Evolutionary conservation across 1,284 basidiomycete species (phyloP).

Genomic region (Sporisorium graminicola): DNA sequence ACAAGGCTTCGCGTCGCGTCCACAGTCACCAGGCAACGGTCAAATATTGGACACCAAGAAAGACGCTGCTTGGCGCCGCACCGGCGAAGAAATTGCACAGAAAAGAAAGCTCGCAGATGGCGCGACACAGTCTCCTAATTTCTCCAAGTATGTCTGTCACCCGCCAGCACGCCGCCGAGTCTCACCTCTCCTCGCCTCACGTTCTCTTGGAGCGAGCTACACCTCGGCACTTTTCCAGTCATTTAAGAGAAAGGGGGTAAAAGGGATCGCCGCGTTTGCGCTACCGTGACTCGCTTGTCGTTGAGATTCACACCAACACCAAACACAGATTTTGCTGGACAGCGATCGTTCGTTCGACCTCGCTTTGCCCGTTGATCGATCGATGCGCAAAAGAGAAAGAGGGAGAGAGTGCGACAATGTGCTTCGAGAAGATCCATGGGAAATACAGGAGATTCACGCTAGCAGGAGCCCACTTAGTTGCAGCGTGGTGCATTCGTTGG

Average conservation of each 20-base stretch:
- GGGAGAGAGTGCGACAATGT: background rate
- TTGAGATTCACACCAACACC: background rate
- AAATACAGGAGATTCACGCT: background rate
- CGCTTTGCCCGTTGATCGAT: conserved; percentile 2
- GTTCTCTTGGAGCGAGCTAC: background rate
- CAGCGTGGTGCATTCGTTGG: background rate
- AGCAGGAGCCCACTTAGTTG: background rate
- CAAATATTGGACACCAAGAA: too few relatives aligned
- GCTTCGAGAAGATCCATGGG: background rate
- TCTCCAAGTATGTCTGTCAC: too few relatives aligned
- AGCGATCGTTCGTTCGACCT: conserved; percentile 1
- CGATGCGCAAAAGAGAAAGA: background rate
- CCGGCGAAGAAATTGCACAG: too few relatives aligned
- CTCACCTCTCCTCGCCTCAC: background rate
- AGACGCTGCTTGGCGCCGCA: too few relatives aligned
- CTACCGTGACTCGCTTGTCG: background rate
- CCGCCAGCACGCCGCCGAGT: too few relatives aligned
- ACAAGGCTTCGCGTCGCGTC: too few relatives aligned
- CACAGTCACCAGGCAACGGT: too few relatives aligned
- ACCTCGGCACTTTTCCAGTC: conserved; percentile 1
- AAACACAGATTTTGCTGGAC: background rate
- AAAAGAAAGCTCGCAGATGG: too few relatives aligned
- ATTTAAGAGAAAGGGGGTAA: background rate
- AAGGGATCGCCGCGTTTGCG: background rate
- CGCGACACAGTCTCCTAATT: too few relatives aligned